Evolutionary conservation across 176 grass and related monocot genomes (phyloP).

Genomic region (Paspalum vaginatum): DNA sequence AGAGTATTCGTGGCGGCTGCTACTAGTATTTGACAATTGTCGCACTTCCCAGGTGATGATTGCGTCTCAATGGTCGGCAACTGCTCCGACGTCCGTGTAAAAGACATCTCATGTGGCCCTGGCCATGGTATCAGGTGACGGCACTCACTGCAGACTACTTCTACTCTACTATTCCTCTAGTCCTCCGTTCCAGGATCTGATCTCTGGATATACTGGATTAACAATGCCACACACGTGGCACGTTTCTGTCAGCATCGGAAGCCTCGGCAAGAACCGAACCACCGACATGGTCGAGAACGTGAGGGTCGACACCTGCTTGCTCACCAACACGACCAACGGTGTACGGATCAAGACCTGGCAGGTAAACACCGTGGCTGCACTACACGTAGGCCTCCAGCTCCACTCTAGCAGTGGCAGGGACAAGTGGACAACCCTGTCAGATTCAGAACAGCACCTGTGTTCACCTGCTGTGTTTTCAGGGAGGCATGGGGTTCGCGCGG

Average conservation of each 20-base stretch:
- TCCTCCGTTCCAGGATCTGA: neutral
- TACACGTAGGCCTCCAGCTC: neutral
- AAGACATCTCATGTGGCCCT: conserved; percentile 71
- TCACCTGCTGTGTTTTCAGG: conserved; percentile 37
- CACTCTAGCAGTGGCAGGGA: neutral
- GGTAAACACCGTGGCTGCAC: conserved; percentile 37
- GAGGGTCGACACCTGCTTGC: conserved; percentile 61
- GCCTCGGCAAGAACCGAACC: conserved; percentile 75
- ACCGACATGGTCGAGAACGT: conserved; percentile 58
- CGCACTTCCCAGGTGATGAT: conserved; percentile 67
- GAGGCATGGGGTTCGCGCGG: conserved; percentile 63
- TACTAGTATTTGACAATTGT: conserved; percentile 4
- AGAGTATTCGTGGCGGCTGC: neutral
- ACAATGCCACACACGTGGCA: neutral
- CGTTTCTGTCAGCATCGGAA: conserved; percentile 64
- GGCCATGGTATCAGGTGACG: conserved; percentile 92
- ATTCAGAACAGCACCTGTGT: neutral
- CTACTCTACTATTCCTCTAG: neutral
- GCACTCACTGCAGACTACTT: neutral
- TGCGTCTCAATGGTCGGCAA: conserved; percentile 83
- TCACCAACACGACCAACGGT: conserved; percentile 74
- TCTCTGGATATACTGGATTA: conserved; percentile 10
- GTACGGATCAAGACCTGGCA: conserved; percentile 96
- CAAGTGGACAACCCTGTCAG: neutral
- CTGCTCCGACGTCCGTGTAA: conserved; percentile 62